These are phyloP conservation scores for Karstenula rhodostoma DNA, from an alignment of 2,329 filamentous ascomycete genomes.

Conservation along the genomic window DNA sequence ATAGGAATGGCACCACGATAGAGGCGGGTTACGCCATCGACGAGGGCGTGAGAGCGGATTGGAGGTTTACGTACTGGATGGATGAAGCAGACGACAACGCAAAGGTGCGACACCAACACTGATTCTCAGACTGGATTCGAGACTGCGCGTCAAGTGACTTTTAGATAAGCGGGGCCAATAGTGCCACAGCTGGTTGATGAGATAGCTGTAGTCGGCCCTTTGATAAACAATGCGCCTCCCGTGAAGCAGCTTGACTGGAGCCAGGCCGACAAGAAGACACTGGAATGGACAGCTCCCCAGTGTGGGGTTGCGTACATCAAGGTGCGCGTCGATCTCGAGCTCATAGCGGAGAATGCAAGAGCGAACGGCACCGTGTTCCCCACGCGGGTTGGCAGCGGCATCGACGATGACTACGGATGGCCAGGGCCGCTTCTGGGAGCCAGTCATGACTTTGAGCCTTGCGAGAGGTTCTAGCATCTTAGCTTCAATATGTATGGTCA, in stretches of 20 bases:
- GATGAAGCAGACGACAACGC: background rate
- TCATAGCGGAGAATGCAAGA: background rate
- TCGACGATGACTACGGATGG: slow-evolving; percentile 1
- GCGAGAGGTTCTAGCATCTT: background rate
- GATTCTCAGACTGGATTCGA: background rate
- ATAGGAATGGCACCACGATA: slow-evolving; percentile 3
- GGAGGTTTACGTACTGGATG: slow-evolving; percentile 5
- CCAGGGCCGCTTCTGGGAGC: background rate
- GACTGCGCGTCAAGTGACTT: background rate
- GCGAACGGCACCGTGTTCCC: background rate
- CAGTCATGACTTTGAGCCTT: slow-evolving; percentile 9
- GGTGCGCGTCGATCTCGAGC: background rate
- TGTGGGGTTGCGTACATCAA: background rate
- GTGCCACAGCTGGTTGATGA: background rate
- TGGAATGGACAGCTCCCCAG: slow-evolving; percentile 1
- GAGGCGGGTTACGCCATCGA: slow-evolving; percentile 4
- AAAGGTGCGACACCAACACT: background rate
- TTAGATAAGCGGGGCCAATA: background rate
- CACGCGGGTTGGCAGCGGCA: background rate
- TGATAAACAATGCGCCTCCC: background rate
- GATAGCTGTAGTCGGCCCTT: background rate
- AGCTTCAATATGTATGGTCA: background rate
- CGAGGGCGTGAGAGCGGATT: background rate
- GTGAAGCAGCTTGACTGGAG: slow-evolving; percentile 6
- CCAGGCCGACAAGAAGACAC: background rate